Base-by-base conservation (phyloP, 495 filamentous ascomycete species). In the Aspergillus homomorphus region DNA sequence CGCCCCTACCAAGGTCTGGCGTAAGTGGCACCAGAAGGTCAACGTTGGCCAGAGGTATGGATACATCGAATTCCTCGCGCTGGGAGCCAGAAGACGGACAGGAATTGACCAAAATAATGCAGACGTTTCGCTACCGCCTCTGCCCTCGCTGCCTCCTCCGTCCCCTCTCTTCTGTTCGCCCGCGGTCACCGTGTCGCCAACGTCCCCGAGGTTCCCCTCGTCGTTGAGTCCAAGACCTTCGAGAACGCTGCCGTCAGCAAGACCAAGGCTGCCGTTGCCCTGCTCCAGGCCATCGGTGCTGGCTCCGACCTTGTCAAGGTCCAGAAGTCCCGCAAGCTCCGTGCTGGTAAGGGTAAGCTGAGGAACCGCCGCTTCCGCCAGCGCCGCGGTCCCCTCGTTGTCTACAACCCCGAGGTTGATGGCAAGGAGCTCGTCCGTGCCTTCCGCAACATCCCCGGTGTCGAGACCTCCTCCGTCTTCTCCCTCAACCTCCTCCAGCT, bases 21-120 rank as follows among this genome's bases (percentile, higher is more conserved):
- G 94, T 73, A 98, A 96, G 84, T 98, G 95, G 95, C 95, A 98
- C 84, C 89, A 96, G 82, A 98, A 98, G 89, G 84, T 98, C 88
- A 96, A 95, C 85, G 86, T 94, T 73, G 86, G 85, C 74, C 93
- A 98, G 86, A 94, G 91, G 90, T 92, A 77, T 71, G 85, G 20
- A 55, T 24, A 7, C 0, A 26, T 12, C 28, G 6, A 49, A 19
- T 33, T 21, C 12, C 16, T 3, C 24, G 1, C 16, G 21, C 10
- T 18, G 3, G 45, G 22, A 8, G 30, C 6, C 23, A 45, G 19
- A 19, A 2, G 14, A 15, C 15, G 18, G 15, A 60, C 12, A 4
- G 16, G 28, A 19, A 59, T 26, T 48, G 20, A 57, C 8, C 28
- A 46, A 51, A 44, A 44, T 24, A 52, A 30, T 22, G 41, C 62